Evolutionary conservation across 805 yeast genomes (phyloP), one percentile per base, ranked within the genome.

Genomic region (Hanseniaspora pseudoguilliermondii): DNA sequence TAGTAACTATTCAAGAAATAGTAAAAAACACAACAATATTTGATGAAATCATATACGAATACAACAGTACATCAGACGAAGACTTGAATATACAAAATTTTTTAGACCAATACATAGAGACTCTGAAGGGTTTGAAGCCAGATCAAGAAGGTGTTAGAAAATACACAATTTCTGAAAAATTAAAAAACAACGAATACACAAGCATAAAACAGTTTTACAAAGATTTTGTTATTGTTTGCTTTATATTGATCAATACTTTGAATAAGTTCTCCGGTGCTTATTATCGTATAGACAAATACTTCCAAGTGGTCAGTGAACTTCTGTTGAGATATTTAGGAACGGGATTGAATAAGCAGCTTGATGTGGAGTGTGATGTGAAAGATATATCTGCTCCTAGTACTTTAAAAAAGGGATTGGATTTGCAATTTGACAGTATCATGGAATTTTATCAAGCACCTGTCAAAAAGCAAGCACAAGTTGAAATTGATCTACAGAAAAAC

Each of bases 401-500:
- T 39, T 61, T 76, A 39, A 78, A 75, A 58, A 65, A 70, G 20
- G 69, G 73, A 42, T 64, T 85, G 41, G 66, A 75, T 1, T 74
- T 74, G 34, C 91, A 84, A 63, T 86, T 81, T 62, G 74, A 76
- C 36, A 75, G 77, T 57, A 82, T 86, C 18, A 73, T 84, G 0
- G 71, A 76, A 1, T 70, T 74, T 41, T 82, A 80, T 61, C 65
- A 71, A 10, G 65, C 74, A 9, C 72, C 77, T 3, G 76, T 82
- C 54, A 79, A 80, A n/a, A 93, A 90, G 67, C 79, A 89, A 0
- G 75, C 78, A 59, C 78, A 75, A 57, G 67, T 83, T 36, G 69
- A 78, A 10, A 80, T 84, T 20, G 77, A 78, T 27, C 20, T 53
- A 13, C 40, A 34, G 16, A 29, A 25, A 7, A 46, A 46, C 11